phyloP scores from a whole-genome alignment of 768 basidiomycete species.

The Leccinum rimulosum region DNA sequence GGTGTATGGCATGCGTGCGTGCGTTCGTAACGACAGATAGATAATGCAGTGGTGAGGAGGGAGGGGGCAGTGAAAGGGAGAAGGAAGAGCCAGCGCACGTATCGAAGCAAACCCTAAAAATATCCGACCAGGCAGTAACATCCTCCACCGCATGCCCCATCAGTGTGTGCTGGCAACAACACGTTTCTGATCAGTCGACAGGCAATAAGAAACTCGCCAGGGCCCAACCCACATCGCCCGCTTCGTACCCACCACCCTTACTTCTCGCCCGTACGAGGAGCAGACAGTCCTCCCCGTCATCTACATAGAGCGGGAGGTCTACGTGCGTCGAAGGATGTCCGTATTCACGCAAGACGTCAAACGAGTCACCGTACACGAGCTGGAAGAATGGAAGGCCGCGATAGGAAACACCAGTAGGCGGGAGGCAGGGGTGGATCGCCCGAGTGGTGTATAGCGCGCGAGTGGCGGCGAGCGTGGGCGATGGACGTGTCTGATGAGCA shows the following conservation, averaged over 20 bases:
- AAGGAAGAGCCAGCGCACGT: neutral
- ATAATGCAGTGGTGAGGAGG: slow-evolving; percentile 8
- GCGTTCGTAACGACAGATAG: slow-evolving; percentile 10
- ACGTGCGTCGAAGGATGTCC: slow-evolving; percentile 76
- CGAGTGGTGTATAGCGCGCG: slow-evolving; percentile 63
- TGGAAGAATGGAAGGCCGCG: slow-evolving; percentile 76
- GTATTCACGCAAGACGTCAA: slow-evolving; percentile 69
- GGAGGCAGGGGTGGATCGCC: slow-evolving; percentile 67
- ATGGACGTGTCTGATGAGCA: slow-evolving; percentile 19
- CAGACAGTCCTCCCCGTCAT: slow-evolving; percentile 75
- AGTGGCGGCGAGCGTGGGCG: slow-evolving; percentile 27
- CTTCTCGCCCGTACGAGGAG: slow-evolving; percentile 59
- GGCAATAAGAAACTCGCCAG: slow-evolving; percentile 79
- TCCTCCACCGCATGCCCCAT: slow-evolving; percentile 4
- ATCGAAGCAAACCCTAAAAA: slow-evolving; percentile 14
- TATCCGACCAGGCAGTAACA: slow-evolving; percentile 3
- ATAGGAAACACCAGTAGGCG: slow-evolving; percentile 62
- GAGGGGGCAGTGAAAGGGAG: neutral
- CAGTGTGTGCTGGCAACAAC: slow-evolving; percentile 1
- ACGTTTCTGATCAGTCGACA: slow-evolving; percentile 33
- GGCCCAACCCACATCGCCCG: slow-evolving; percentile 70
- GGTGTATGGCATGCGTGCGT: neutral
- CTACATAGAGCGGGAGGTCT: slow-evolving; percentile 73
- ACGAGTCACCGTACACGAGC: slow-evolving; percentile 58
- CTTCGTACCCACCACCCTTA: slow-evolving; percentile 23